Evolutionary conservation across 2,329 filamentous ascomycete species (phyloP), one percentile per base, ranked within the genome.

Genomic region (Corinectria fuckeliana): DNA sequence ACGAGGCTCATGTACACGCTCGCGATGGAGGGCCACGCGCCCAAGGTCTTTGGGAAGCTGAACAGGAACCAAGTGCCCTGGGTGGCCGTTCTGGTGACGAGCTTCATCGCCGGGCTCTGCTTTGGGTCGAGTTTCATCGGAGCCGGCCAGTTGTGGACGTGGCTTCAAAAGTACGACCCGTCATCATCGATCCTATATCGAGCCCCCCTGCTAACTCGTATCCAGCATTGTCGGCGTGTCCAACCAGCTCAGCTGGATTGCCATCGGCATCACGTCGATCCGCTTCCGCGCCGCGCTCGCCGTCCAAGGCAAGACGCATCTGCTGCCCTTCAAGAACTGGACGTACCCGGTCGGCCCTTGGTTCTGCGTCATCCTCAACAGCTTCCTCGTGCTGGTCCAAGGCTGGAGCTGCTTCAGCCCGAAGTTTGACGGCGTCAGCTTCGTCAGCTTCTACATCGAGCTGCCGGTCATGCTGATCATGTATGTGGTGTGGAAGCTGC

Each of bases 401-500:
- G 87, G 88, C 2, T 90, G 84, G 84, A 81, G 76, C 65, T 85
- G 81, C 53, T 89, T 90, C 74, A 86, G 82, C 39, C 85, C 85
- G 3, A 72, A 61, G 2, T 90, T 89, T 67, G 78, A 80, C 47
- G 77, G 75, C 2, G 84, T 88, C 11, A 80, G 83, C 67, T 89
- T 90, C 66, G 84, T 90, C 45, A 87, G 84, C 59, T 86, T 80
- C 63, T 89, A 90, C 66, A 80, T 90, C 34, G 85, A 89, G 72
- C 72, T 89, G 21, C 84, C 86, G 0, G 66, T 89, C 58, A 86
- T 89, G 80, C 62, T 84, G 14, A 65, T 88, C 8, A 79, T 94
- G 30, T 93, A 85, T 69, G 42, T 88, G 1, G 86, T 80, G 5
- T 94, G 90, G 88, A 95, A 94, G 74, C 23, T 91, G 1, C 57